Evolutionary conservation across 2,329 filamentous ascomycete genomes (phyloP).

Genomic region (Lithohypha guttulata): DNA sequence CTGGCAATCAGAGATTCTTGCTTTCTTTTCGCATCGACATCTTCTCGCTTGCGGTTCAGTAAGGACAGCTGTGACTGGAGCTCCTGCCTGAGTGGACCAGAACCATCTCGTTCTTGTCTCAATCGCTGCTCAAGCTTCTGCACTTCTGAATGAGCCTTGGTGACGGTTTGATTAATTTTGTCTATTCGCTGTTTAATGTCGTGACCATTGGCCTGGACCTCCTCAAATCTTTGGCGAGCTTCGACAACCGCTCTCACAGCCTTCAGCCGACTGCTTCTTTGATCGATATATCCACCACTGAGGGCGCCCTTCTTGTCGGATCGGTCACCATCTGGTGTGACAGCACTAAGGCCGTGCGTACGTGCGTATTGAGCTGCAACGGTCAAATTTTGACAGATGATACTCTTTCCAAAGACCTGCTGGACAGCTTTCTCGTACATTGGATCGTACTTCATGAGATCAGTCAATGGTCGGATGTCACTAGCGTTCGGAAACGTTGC

Average conservation of each 20-base stretch:
- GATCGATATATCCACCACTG: conserved; percentile 88
- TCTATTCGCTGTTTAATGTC: conserved; percentile 63
- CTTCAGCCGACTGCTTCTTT: conserved; percentile 73
- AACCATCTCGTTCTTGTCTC: conserved; percentile 68
- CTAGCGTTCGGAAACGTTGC: conserved; percentile 72
- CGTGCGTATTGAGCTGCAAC: conserved; percentile 84
- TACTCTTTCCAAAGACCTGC: conserved; percentile 90
- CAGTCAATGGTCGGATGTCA: conserved; percentile 77
- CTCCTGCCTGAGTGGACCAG: conserved; percentile 68
- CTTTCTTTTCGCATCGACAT: conserved; percentile 60
- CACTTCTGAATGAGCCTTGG: conserved; percentile 68
- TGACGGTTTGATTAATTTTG: conserved; percentile 77
- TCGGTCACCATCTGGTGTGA: conserved; percentile 88
- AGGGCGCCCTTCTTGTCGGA: conserved; percentile 92
- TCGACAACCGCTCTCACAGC: conserved; percentile 65
- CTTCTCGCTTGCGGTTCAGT: conserved; percentile 60
- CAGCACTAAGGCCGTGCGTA: conserved; percentile 82
- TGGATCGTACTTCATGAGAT: conserved; percentile 69
- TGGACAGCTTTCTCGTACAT: conserved; percentile 76
- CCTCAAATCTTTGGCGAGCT: conserved; percentile 65
- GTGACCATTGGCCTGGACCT: conserved; percentile 50
- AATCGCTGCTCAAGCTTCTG: conserved; percentile 73
- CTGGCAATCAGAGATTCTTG: conserved; percentile 57
- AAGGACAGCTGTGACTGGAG: conserved; percentile 64
- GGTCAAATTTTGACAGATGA: conserved; percentile 82